These are phyloP conservation scores for Erodium maritimum DNA, from an alignment of 345 rosid genomes.

Conservation along the genomic window DNA sequence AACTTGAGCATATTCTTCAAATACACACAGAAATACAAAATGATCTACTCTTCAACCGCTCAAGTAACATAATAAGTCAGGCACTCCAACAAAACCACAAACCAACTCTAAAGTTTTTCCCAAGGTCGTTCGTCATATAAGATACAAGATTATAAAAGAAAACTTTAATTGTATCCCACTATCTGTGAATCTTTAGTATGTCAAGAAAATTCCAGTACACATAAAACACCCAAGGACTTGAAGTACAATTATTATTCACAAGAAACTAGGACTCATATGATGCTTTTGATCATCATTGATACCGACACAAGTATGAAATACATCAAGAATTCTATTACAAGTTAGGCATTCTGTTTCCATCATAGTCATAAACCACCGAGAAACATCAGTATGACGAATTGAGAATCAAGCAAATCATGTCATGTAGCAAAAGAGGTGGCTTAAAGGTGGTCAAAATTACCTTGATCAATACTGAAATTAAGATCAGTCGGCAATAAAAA, in stretches of 20 bases:
- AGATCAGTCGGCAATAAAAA: background rate
- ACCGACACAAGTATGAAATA: slow-evolving; percentile 1
- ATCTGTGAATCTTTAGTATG: too few relatives aligned
- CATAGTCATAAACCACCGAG: background rate
- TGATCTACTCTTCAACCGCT: background rate
- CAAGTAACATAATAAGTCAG: background rate
- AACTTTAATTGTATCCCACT: too few relatives aligned
- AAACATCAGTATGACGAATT: background rate
- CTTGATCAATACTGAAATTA: too few relatives aligned
- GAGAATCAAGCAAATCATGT: background rate
- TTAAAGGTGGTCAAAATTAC: background rate
- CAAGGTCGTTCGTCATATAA: background rate
- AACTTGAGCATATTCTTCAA: background rate
- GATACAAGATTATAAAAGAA: too few relatives aligned
- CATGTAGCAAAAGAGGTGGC: too few relatives aligned
- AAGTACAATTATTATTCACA: background rate
- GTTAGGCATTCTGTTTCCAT: background rate
- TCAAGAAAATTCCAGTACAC: too few relatives aligned
- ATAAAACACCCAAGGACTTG: too few relatives aligned
- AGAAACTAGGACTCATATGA: background rate
- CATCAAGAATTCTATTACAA: background rate
- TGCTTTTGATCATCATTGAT: background rate
- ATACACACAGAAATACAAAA: background rate
- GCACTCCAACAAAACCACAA: background rate
- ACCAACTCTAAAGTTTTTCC: too few relatives aligned